Evolutionary conservation across 2,329 filamentous ascomycete species (phyloP), one percentile per base, ranked within the genome.

Genomic region (Curvularia spicifera): DNA sequence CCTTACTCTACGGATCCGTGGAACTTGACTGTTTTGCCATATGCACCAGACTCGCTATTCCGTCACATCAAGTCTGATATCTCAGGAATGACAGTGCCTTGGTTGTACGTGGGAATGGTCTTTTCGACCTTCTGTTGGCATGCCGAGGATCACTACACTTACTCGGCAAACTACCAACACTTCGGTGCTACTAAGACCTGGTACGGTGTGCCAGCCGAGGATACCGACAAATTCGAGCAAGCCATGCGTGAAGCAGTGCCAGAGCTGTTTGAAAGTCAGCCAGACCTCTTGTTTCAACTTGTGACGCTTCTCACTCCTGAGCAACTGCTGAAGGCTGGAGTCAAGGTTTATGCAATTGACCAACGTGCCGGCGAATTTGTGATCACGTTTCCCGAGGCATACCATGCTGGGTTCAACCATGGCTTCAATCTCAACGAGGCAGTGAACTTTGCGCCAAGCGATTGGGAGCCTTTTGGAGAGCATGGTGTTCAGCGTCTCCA

Each of bases 111-210:
- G 4, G 95, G 95, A 61, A 99, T 99, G 95, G 96, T 96, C 39
- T 99, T 99, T 75, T 99, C 95, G 0, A 98, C 95, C 0, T 99
- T 99, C 73, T 99, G 95, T 78, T 99, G 95, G 95, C 95, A 99
- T 76, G 97, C 97, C 64, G 95, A 99, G 72, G 95, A 99, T 71
- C 95, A 99, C 73, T 97, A 97, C 74, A 90, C 95, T 1, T 99
- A 98, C 74, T 99, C 95, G 0, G 91, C 95, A 51, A 99, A 99
- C 67, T 99, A 98, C 70, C 95, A 99, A 75, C 95, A 99, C 71
- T 96, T 99, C 70, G 95, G 95, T 9, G 93, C 93, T 1, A 99
- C 95, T 1, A 99, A 99, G 80, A 99, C 95, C 0, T 99, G 95
- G 95, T 99, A 99, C 70, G 95, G 95, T 3, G 97, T 99, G 65